Percentiles rank a stretch among this genome's conserved stretches.
phyloP scores from a whole-genome alignment of 352 stramenopile species.

The Pythium biforme region DNA sequence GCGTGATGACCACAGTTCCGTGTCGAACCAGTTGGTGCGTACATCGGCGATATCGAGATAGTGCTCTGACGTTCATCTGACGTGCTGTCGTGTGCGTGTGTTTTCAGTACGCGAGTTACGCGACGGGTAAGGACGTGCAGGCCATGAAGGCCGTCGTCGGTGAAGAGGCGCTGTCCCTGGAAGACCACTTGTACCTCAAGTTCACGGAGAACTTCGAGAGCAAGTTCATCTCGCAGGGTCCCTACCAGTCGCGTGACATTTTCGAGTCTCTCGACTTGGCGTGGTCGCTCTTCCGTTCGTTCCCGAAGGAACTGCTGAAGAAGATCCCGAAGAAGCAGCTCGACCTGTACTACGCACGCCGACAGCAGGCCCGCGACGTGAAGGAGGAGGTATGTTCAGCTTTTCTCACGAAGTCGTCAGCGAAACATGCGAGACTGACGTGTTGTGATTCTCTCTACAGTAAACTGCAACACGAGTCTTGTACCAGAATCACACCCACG shows the following conservation, averaged over 20 bases:
- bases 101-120: conserved; percentile 79
- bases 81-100: not conserved
- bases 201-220: conserved; percentile 99
- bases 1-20: conserved; percentile 96
- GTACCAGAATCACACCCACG: not conserved
- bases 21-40: conserved; percentile 98
- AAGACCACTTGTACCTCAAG: conserved; percentile 99
- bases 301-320: conserved; percentile 99
- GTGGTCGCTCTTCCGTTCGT: conserved; percentile 98
- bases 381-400: conserved; percentile 65
- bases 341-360: conserved; percentile 96
- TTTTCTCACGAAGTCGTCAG: not conserved
- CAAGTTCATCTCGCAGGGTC: conserved; percentile 97
- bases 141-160: conserved; percentile 99
- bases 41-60: not conserved
- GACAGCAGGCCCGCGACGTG: conserved; percentile 83
- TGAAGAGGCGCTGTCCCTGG: conserved; percentile 98
- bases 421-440: not conserved
- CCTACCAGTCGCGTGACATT: conserved; percentile 98
- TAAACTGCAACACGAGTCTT: conserved; percentile 2
- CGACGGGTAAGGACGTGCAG: conserved; percentile 96
- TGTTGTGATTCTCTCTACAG: not conserved
- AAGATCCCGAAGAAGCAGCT: conserved; percentile 99
- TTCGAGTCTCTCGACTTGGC: conserved; percentile 98
- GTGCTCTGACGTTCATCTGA: not conserved